Conservation (phyloP, 2,329 filamentous ascomycete genomes). For the Teratosphaeria viscida region DNA sequence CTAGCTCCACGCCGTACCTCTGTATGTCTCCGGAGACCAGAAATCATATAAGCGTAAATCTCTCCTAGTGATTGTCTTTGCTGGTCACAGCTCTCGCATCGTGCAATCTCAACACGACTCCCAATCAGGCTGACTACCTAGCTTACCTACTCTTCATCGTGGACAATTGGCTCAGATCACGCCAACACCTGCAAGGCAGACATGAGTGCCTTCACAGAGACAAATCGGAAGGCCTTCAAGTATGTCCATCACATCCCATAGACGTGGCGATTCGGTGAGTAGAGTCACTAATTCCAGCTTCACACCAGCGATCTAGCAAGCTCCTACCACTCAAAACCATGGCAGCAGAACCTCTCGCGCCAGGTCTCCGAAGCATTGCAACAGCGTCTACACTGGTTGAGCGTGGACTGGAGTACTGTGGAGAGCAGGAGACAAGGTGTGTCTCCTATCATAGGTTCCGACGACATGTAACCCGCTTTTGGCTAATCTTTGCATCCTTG, state of each 20-base stretch:
- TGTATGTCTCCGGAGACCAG: too few species aligned
- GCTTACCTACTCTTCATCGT: too few species aligned
- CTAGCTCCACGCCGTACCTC: too few species aligned
- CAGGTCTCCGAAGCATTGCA: constrained; percentile 21
- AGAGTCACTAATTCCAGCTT: too few species aligned
- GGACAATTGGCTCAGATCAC: too few species aligned
- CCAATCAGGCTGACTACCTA: too few species aligned
- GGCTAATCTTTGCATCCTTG: background rate
- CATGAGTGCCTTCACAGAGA: constrained; percentile 26
- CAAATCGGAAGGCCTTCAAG: constrained; percentile 26
- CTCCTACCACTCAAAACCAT: constrained; percentile 23
- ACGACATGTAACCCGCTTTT: background rate
- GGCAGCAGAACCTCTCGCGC: constrained; percentile 20
- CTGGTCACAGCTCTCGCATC: too few species aligned
- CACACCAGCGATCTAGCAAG: constrained; percentile 20
- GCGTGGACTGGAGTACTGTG: constrained; percentile 13
- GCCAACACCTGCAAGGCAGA: background rate
- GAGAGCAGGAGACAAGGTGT: background rate
- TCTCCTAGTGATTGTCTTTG: too few species aligned
- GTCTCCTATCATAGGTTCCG: background rate
- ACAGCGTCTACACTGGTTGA: constrained; percentile 20
- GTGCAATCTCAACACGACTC: too few species aligned
- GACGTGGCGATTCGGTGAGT: too few species aligned
- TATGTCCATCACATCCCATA: constrained; percentile 3
- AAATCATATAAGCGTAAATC: too few species aligned